Evolutionary conservation across 768 basidiomycete genomes (phyloP).

Genomic region (Lentinula lateritia): DNA sequence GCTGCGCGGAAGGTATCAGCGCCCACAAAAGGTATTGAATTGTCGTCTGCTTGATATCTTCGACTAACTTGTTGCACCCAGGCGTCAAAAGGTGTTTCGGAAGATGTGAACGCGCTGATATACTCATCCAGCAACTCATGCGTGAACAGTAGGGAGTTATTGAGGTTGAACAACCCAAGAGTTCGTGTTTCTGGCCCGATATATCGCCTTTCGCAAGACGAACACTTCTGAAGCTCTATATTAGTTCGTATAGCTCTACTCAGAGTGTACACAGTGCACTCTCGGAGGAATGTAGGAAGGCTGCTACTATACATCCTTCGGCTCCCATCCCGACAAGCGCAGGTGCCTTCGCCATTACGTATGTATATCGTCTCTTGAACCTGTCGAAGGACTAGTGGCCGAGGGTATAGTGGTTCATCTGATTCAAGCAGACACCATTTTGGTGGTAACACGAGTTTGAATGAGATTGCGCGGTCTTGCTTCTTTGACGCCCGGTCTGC

Average conservation of each 20-base stretch:
- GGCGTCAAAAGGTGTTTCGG: background rate
- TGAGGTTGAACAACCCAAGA: background rate
- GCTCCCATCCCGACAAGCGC: background rate
- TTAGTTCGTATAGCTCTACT: background rate
- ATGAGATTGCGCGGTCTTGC: background rate
- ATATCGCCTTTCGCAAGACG: background rate
- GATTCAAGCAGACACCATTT: background rate
- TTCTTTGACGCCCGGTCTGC: background rate
- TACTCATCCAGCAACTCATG: background rate
- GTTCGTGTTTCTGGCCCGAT: background rate
- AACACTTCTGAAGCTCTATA: background rate
- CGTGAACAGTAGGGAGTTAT: background rate
- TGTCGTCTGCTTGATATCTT: background rate
- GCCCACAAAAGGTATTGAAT: background rate
- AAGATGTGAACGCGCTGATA: background rate
- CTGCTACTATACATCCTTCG: background rate
- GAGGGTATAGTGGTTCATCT: background rate
- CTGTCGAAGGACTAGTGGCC: background rate
- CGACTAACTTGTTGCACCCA: background rate
- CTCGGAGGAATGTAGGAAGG: background rate
- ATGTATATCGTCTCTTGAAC: no score
- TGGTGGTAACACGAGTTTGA: background rate
- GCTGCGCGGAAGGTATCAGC: background rate
- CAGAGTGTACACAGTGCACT: background rate
- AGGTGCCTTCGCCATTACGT: no score